phyloP scores from a whole-genome alignment of 2,329 filamentous ascomycete species.

The Trichoderma aggressivum region DNA sequence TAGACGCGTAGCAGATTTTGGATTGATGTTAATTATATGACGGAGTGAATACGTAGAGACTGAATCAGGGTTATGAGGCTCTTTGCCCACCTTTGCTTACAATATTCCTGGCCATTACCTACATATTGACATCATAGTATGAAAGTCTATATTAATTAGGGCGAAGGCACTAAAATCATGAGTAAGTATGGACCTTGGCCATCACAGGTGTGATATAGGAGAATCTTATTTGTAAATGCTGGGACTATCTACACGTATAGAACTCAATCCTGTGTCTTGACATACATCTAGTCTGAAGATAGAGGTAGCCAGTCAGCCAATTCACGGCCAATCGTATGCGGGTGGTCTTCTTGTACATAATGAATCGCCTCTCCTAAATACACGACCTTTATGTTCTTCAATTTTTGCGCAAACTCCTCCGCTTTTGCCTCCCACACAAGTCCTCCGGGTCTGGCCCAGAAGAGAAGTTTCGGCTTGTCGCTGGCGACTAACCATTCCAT shows the following conservation, averaged over 20 bases:
- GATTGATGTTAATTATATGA: accelerated
- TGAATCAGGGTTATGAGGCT: no score
- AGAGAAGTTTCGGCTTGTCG: background rate
- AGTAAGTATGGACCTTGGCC: background rate
- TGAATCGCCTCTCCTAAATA: background rate
- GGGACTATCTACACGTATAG: background rate
- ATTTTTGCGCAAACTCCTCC: background rate
- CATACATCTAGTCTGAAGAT: background rate
- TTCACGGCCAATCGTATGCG: background rate
- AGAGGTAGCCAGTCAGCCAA: background rate
- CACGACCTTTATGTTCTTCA: background rate
- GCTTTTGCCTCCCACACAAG: background rate
- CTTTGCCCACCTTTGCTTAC: no score
- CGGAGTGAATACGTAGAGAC: background rate
- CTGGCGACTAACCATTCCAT: background rate
- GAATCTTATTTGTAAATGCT: background rate
- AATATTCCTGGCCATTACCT: background rate
- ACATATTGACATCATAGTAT: background rate
- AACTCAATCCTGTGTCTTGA: background rate
- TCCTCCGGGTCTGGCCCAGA: background rate
- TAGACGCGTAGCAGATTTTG: accelerated
- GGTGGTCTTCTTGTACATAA: background rate
- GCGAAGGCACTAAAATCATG: background rate
- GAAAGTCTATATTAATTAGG: no score
- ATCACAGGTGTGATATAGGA: accelerated